A percentile compares a stretch with the other conserved stretches of the same genome.
Evolutionary conservation across 2,329 filamentous ascomycete species (phyloP).

Genomic region (Eurotiales sp.): DNA sequence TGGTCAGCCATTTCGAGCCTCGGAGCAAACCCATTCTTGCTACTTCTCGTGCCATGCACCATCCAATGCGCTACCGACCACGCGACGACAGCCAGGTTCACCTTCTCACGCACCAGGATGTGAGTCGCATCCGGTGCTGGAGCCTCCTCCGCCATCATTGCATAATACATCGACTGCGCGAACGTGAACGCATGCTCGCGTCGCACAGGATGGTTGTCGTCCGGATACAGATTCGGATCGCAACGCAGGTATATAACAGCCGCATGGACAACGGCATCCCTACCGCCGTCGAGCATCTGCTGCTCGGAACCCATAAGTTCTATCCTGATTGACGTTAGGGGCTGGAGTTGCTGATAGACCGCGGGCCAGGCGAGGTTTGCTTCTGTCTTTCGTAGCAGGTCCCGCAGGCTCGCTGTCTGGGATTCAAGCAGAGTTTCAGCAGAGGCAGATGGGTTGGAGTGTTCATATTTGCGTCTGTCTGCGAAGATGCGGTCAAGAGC

Average conservation of each 20-base stretch:
- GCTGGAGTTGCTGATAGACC: constrained; percentile 37
- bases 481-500: not conserved
- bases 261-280: constrained; percentile 49
- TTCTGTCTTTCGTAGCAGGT: constrained; percentile 13
- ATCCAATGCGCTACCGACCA: constrained; percentile 6
- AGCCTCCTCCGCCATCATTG: not conserved
- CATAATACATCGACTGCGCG: constrained; percentile 11
- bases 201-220: constrained; percentile 51
- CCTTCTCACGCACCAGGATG: not conserved
- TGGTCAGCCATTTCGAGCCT: too few relatives aligned
- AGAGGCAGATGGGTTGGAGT: too few relatives aligned
- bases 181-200: constrained; percentile 45
- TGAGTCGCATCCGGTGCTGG: not conserved
- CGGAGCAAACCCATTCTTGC: too few relatives aligned
- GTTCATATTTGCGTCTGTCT: not conserved
- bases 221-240: constrained; percentile 50
- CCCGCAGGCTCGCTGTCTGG: not conserved
- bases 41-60: not conserved
- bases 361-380: not conserved
- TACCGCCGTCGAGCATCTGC: constrained; percentile 38
- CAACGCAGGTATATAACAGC: constrained; percentile 50
- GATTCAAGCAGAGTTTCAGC: too few relatives aligned
- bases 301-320: constrained; percentile 51
- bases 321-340: constrained; percentile 52
- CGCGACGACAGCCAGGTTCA: not conserved